Base-by-base conservation (phyloP, 2,329 filamentous ascomycete genomes). In the Colletotrichum shisoi region DNA sequence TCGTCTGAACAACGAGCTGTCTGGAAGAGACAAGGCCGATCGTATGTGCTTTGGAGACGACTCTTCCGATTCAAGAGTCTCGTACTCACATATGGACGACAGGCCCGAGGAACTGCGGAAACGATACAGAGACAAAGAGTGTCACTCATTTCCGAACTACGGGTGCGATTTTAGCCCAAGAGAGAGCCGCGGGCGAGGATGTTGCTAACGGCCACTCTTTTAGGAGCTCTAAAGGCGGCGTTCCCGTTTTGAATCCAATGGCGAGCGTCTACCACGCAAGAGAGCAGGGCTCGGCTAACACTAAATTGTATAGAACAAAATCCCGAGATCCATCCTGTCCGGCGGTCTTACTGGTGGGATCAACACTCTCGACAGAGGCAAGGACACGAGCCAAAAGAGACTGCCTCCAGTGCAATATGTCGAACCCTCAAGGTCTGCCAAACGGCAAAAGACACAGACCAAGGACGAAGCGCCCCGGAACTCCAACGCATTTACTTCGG, bases 171-270 rank as follows among this genome's bases (percentile, higher is more conserved):
- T 24, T 24, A 40, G 45, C n/a, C 31, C 39, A n/a, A 19, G 4
- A 42, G 17, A 34, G n/a, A 12, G 40, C 48, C 24, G 34, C 8
- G n/a, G 4, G 19, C n/a, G 40, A 54, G 27, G 13, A 27, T 21
- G n/a, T 31, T 27, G 27, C 65, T 68, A 56, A 68, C 39, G 7
- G 3, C 37, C n/a, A 39, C 31, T 42, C 31, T 45, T n/a, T 13
- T 24, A 68, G 65, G 44, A 65, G 40, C 63, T 40, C 65, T 13
- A 68, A 60, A 57, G 54, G 45, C 65, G 65, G 61, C 27, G 56
- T 68, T 34, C 61, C 65, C 37, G 53, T 68, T 44, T 21, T 49
- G 21, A 27, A 60, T 19, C 65, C 65, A 49, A 68, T 68, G 65
- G 65, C 65, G 57, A 68, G 42, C 31, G 31, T 34, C n/a, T 57